phyloP scores from a whole-genome alignment of 164 flowering plant species.

The Kingdonia uniflora region DNA sequence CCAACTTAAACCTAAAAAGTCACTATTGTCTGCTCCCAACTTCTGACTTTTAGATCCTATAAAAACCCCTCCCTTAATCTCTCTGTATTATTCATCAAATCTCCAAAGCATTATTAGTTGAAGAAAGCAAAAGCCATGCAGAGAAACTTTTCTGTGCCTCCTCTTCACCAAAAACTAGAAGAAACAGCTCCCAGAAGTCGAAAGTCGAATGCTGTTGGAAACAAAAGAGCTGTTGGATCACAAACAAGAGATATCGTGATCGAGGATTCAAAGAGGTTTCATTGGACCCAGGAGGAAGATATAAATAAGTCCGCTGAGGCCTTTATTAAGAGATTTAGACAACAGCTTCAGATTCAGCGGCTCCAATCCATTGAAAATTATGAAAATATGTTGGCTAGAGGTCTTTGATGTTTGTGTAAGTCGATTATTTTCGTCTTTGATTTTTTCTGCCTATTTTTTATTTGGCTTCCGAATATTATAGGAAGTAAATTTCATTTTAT shows the following conservation, averaged over 20 bases:
- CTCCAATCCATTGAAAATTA: constrained; percentile 71
- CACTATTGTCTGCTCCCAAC: too few species aligned
- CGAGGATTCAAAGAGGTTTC: constrained; percentile 11
- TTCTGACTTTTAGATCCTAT: too few species aligned
- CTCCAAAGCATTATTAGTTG: too few species aligned
- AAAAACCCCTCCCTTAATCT: too few species aligned
- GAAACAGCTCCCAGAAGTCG: constrained; percentile 4
- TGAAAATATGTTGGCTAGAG: constrained; percentile 54
- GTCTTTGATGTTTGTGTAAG: constrained; percentile 18
- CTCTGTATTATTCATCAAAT: too few species aligned
- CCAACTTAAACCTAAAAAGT: too few species aligned
- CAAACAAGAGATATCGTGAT: neutral
- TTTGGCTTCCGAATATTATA: neutral
- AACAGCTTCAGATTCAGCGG: constrained; percentile 55
- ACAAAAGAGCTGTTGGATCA: neutral
- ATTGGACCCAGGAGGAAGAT: constrained; percentile 37
- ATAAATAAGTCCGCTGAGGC: constrained; percentile 60
- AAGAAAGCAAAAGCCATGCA: neutral
- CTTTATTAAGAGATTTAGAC: constrained; percentile 58
- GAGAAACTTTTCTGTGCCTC: constrained; percentile 1
- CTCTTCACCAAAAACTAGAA: constrained; percentile 4
- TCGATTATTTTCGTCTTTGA: too few species aligned
- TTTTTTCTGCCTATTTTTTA: too few species aligned
- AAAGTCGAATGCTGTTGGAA: neutral
- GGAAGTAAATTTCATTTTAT: neutral